Base-by-base conservation (phyloP, 2,329 filamentous ascomycete genomes). In the Colletotrichum tabaci region DNA sequence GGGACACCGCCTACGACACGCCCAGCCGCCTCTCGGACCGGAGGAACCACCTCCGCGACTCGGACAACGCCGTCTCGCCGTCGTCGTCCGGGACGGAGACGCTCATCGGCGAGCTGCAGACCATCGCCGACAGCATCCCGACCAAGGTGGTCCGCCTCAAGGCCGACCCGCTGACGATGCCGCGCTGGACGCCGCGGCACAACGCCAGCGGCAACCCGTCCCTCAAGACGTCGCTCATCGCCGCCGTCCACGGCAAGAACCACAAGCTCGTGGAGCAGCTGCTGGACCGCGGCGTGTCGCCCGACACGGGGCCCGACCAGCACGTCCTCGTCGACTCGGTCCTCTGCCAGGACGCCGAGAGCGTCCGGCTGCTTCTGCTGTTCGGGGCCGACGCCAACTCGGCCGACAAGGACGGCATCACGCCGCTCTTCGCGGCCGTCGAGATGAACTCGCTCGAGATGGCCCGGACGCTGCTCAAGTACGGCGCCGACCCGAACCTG, bases 381-480 rank as follows among this genome's bases (percentile, higher is more conserved):
- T 90, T 89, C 73, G 87, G 88, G 0, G 88, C 87, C 1, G 85
- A 90, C 64, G 84, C 88, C n/a, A 90, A 91, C 74, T 79, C 80
- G 2, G 71, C 82, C 0, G 87, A 89, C 74, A 80, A 79, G 35
- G 81, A 86, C 21, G 86, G 86, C 30, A 76, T 85, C 44, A 88
- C 86, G 0, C 88, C 89, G 2, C 82, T 91, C 2, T 82, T 83
- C 62, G 85, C 80, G 18, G 85, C 84, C 0, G 87, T 86, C 3
- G 88, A 87, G 74, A 85, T 84, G 71, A 85, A 84, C 0, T 90
- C 88, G 76, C 77, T 88, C 50, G 87, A 88, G 26, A 89, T 86
- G 3, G 89, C 90, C 0, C 87, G 87, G 40, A 81, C 88, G 61
- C 84, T 93, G 5, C 84, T 91, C 74, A 91, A 92, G 80, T 92